Evolutionary conservation across 208 protist species (phyloP).

Genomic region (Trypanosoma avium): DNA sequence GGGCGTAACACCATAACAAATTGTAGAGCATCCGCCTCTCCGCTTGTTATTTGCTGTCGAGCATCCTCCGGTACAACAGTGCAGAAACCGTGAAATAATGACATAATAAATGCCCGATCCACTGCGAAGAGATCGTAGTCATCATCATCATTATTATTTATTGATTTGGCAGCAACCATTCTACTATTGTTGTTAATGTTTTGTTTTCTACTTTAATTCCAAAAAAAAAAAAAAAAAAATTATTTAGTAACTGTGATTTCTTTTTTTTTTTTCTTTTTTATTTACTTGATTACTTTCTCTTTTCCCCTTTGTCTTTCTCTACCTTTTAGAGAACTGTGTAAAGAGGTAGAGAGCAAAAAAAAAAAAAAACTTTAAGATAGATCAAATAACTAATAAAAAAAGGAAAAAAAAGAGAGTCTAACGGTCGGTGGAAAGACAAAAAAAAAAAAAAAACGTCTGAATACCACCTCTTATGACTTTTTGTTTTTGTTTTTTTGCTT

Average conservation of each 20-base stretch:
- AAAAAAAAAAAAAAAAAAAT: too few species aligned
- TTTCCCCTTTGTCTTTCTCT: slow-evolving; percentile 11
- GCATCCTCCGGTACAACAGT: slow-evolving; percentile 58
- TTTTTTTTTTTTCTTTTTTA: slow-evolving; percentile 12
- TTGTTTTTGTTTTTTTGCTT: neutral
- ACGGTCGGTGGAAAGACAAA: neutral
- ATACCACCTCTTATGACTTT: neutral
- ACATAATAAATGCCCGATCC: slow-evolving; percentile 22
- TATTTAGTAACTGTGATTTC: too few species aligned
- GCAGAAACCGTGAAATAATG: slow-evolving; percentile 66
- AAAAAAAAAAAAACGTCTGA: neutral
- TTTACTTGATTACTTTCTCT: slow-evolving; percentile 14
- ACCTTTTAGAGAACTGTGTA: too few species aligned
- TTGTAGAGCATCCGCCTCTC: slow-evolving; percentile 60
- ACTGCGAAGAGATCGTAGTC: slow-evolving; percentile 4
- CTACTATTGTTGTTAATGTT: neutral
- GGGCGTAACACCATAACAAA: slow-evolving; percentile 72
- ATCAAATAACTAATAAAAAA: too few species aligned
- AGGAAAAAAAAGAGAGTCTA: too few species aligned
- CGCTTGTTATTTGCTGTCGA: slow-evolving; percentile 36
- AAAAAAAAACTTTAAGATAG: too few species aligned
- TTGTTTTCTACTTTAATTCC: too few species aligned
- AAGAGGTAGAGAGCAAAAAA: too few species aligned
- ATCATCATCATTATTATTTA: too few species aligned
- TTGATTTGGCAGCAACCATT: too few species aligned